These are phyloP conservation scores for Volvox reticuliferus DNA, from an alignment of 139 green algal genomes.

Conservation along the genomic window DNA sequence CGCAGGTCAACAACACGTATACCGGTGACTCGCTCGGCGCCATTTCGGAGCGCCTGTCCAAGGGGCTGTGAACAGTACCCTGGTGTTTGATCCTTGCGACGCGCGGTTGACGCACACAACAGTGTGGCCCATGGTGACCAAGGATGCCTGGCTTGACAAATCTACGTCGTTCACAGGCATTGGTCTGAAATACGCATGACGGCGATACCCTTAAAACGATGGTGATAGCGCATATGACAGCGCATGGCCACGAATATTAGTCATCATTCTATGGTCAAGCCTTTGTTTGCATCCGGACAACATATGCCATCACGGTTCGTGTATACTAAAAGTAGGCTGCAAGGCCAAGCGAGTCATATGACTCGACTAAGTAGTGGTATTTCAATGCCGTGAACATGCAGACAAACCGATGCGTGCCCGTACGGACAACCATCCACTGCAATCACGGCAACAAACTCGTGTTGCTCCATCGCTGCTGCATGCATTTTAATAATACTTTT, in stretches of 20 bases:
- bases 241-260: not conserved
- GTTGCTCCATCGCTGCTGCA: not conserved
- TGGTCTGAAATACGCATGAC: not conserved
- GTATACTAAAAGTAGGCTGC: too few relatives aligned
- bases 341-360: too few relatives aligned
- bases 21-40: slow-evolving; percentile 35
- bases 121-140: not conserved
- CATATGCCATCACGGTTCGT: too few relatives aligned
- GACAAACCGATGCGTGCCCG: too few relatives aligned
- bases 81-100: not conserved
- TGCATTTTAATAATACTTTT: not conserved
- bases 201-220: not conserved
- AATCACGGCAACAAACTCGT: not conserved
- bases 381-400: too few relatives aligned
- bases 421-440: too few relatives aligned
- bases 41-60: slow-evolving; percentile 41
- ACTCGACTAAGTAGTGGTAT: too few relatives aligned
- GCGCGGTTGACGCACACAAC: not conserved
- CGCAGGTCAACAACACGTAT: slow-evolving; percentile 40
- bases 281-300: too few relatives aligned
- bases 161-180: not conserved
- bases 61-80: not conserved
- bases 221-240: not conserved
- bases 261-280: not conserved
- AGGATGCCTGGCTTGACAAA: not conserved